Conservation (phyloP, 352 stramenopile genomes). For the Phytophthora fragariae region DNA sequence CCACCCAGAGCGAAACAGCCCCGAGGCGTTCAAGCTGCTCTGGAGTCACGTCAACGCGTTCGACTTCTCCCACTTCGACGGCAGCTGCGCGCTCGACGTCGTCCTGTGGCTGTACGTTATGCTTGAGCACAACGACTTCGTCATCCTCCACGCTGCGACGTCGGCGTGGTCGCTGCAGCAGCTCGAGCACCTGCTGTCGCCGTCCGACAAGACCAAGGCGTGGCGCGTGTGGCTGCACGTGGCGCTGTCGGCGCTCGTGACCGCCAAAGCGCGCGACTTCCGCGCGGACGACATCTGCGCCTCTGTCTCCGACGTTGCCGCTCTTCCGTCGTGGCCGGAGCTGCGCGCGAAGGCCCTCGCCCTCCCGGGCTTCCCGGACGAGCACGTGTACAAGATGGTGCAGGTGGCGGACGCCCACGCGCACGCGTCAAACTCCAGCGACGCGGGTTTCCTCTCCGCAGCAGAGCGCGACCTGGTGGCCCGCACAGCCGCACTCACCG, state of each 20-base stretch:
- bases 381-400: conserved; percentile 77
- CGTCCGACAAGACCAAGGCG: conserved; percentile 29
- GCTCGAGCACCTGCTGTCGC: conserved; percentile 45
- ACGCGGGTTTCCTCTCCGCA: conserved; percentile 38
- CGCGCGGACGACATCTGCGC: conserved; percentile 39
- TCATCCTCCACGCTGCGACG: conserved; percentile 46
- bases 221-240: conserved; percentile 53
- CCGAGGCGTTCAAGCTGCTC: conserved; percentile 38
- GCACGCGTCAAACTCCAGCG: background rate
- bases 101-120: conserved; percentile 50
- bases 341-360: conserved; percentile 45
- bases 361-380: conserved; percentile 49
- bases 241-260: conserved; percentile 39
- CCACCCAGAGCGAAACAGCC: conserved; percentile 33
- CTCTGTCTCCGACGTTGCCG: conserved; percentile 16
- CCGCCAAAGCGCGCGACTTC: conserved; percentile 37
- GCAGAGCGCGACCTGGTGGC: conserved; percentile 52
- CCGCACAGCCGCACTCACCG: conserved; percentile 48
- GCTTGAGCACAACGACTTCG: conserved; percentile 51
- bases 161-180: conserved; percentile 50
- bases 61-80: conserved; percentile 40
- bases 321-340: conserved; percentile 49
- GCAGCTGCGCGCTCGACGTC: conserved; percentile 38
- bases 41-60: conserved; percentile 34
- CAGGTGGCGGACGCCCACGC: conserved; percentile 56